Evolutionary conservation across 148 eudicot genomes (phyloP), one percentile per base, ranked within the genome.

Genomic region (Euryodendron excelsum): DNA sequence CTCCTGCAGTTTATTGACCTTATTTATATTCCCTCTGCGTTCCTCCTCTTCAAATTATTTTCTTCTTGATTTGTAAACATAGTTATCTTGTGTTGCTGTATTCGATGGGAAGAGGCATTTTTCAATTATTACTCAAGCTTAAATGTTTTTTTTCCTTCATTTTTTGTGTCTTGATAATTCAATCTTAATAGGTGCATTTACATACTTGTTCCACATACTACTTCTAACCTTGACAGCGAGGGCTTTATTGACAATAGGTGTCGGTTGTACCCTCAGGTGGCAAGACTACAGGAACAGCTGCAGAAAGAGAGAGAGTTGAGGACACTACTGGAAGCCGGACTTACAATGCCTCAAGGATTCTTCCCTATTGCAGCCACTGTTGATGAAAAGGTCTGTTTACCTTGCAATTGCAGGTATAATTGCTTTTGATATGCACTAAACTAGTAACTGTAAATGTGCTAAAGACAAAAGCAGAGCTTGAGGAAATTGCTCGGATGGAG

Each of bases 231-330:
- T 60, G 37, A 41, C 23, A 69, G 17, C 41, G 10, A 55, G 66
- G 69, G 37, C 6, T 53, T 67, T 55, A 56, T 8, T 45, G 66
- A 68, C 31, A 18, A 13, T 37, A 58, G 28, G 31, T 45, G 52
- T 64, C 48, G 56, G 53, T 47, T 62, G 5, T 62, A n/a, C 79
- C 67, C 72, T 61, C 87, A 96, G 99, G 97, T 93, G 82, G 83
- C 83, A 71, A 87, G 88, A 79, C 85, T 96, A 70, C 85, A 85
- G 72, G 92, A 90, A 75, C 90, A 92, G 82, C 81, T 92, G 81
- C 83, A 86, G 64, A 91, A 85, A 83, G 97, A 96, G 87, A 93
- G 85, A 84, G 91, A 96, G 3, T 70, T 96, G 79, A 85, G 88
- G 39, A 79, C 78, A 69, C 84, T 82, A 61, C 85, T 96, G 77